Base-by-base conservation (phyloP, 225 moss, liverwort and hornwort species). In the Pseudoscleropodium purum region DNA sequence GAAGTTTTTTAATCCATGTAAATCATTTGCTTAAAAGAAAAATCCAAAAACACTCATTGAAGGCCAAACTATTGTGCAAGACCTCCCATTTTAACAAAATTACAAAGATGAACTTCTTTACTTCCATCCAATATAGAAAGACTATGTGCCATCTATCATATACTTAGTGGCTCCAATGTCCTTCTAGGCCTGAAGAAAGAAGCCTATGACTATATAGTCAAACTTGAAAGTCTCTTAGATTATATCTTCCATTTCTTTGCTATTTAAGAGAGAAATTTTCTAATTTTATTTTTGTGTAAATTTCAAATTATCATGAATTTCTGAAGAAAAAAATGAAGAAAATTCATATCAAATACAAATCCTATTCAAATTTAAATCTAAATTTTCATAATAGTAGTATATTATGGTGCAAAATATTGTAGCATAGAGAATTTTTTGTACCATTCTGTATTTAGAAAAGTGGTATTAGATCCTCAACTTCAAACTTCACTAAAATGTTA, bases 401-500 rank as follows among this genome's bases (percentile, higher is more conserved):
- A 73, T 16, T 73, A 16, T 9, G 9, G 17, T 45, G 2, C 4
- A 47, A 2, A 74, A 45, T 0, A 30, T 30, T 47, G 47, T 30
- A 1, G 30, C 1, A 30, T 30, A 29, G 17, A 18, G 1, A 41
- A 10, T 3, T 3, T 18, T 1, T 1, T 0, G 59, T 73, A 0
- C 11, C 18, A 18, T 1, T 7, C 4, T 1, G 17, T 30, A 30
- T 75, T 18, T 30, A 30, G 2, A 30, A 18, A 75, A 0, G 0
- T 47, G 6, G 7, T 9, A 47, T 30, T 18, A 47, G 11, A 47
- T 30, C 7, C 0, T 47, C 30, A 47, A 75, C 47, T 75, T 30
- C 7, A 47, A 74, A 30, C 18, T 74, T 45, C 10, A 29, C 0
- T 10, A 0, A 45, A 18, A 45, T 45, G 6, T 15, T 73, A 15